A percentile compares a stretch with the other conserved stretches of the same genome.
Evolutionary conservation across 1,284 basidiomycete species (phyloP).

Genomic region (Marasmius oreades): DNA sequence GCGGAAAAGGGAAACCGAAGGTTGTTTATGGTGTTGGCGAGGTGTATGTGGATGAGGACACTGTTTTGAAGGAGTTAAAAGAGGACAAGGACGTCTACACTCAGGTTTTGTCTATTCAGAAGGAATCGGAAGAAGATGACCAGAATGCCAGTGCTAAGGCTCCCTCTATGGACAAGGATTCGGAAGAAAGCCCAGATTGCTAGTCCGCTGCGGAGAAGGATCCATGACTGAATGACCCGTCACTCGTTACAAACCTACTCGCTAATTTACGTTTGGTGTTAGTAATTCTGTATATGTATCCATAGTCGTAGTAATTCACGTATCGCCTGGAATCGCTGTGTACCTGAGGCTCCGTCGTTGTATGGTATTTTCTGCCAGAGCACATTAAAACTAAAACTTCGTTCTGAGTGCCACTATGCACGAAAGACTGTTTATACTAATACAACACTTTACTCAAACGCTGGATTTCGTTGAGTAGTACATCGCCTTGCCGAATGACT

Average conservation of each 20-base stretch:
- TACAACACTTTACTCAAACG: conserved; percentile 74
- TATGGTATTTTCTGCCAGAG: no score
- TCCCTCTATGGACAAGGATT: neutral
- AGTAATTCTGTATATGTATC: no score
- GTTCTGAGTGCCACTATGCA: no score
- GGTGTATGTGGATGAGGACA: conserved; percentile 7
- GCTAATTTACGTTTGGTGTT: no score
- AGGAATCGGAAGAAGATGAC: neutral
- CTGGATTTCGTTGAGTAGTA: conserved; percentile 79
- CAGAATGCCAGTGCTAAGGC: neutral
- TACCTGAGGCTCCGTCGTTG: no score
- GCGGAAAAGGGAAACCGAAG: conserved; percentile 11
- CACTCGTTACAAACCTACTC: no score
- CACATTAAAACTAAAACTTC: no score
- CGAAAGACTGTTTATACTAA: conserved; percentile 28
- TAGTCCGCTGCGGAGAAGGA: no score
- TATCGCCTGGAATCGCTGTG: no score
- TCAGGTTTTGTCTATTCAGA: neutral
- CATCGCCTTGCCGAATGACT: conserved; percentile 85
- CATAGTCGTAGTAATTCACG: no score
- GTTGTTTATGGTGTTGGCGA: conserved; percentile 11
- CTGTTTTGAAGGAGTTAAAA: conserved; percentile 2
- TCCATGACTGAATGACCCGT: no score
- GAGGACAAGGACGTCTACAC: neutral
- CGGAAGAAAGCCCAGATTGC: no score